A percentile compares a stretch with the other conserved stretches of the same genome.
These are phyloP conservation scores for Colletotrichum ledebouriae DNA, from an alignment of 2,329 filamentous ascomycete species.

Conservation along the genomic window DNA sequence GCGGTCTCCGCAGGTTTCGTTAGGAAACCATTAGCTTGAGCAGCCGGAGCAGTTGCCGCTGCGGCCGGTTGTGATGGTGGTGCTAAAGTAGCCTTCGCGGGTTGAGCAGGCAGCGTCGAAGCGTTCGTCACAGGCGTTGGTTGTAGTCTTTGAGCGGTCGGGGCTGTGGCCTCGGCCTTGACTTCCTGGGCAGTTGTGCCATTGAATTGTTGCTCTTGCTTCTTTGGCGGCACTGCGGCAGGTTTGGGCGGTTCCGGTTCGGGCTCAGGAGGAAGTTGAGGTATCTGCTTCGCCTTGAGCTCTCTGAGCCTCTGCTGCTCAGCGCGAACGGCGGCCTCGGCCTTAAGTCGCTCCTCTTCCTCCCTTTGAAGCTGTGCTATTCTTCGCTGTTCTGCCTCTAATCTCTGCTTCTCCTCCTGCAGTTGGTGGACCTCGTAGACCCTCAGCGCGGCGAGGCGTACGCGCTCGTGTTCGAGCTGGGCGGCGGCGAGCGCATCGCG, in stretches of 20 bases:
- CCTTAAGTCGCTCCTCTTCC: constrained; percentile 60
- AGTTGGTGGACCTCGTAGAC: constrained; percentile 63
- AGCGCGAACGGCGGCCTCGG: constrained; percentile 60
- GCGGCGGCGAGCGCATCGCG: constrained; percentile 75
- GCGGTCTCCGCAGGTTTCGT: constrained; percentile 33
- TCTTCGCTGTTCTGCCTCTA: constrained; percentile 58
- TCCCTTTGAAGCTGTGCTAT: constrained; percentile 60
- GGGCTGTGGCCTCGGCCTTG: constrained; percentile 29
- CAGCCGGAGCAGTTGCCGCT: constrained; percentile 3
- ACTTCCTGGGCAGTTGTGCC: constrained; percentile 40
- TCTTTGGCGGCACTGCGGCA: constrained; percentile 39
- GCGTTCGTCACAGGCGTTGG: constrained; percentile 25
- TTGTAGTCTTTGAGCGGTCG: constrained; percentile 31
- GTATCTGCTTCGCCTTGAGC: constrained; percentile 60
- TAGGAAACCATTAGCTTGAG: constrained; percentile 25
- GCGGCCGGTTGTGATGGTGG: constrained; percentile 33
- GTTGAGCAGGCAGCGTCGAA: constrained; percentile 38
- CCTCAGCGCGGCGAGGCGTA: constrained; percentile 66
- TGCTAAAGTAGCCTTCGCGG: constrained; percentile 42
- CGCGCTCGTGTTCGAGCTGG: constrained; percentile 74
- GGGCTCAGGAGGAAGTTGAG: constrained; percentile 57
- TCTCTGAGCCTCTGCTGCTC: constrained; percentile 64
- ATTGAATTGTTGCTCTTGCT: constrained; percentile 45
- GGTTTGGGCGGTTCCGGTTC: constrained; percentile 49
- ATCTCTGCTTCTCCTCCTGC: constrained; percentile 57